phyloP scores from a whole-genome alignment of 306 rosid species.

The Quercus bicolor region DNA sequence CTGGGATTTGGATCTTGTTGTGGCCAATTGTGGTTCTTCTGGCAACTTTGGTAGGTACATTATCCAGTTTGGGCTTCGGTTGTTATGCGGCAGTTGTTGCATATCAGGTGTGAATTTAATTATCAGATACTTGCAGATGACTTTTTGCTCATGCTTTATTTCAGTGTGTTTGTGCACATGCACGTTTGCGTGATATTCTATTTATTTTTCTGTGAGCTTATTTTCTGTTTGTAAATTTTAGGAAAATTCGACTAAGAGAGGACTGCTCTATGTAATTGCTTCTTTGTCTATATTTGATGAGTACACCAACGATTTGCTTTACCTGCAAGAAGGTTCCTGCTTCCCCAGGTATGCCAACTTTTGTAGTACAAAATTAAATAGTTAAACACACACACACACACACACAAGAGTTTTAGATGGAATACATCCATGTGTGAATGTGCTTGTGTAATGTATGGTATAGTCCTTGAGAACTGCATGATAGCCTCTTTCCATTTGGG shows the following conservation, averaged over 20 bases:
- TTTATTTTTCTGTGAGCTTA: background rate
- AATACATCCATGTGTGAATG: background rate
- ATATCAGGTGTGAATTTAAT: conserved; percentile 1
- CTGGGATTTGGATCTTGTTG: conserved; percentile 17
- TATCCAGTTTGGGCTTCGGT: conserved; percentile 22
- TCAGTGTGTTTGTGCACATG: background rate
- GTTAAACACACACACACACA: background rate
- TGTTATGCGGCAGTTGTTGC: conserved; percentile 23
- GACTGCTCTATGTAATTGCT: conserved; percentile 25
- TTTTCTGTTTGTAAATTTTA: background rate
- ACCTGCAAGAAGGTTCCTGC: conserved; percentile 24
- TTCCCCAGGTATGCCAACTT: conserved; percentile 12
- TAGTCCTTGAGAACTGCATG: background rate
- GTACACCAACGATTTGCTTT: conserved; percentile 25
- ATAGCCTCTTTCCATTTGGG: background rate
- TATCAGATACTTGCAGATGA: background rate
- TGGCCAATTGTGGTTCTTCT: conserved; percentile 20
- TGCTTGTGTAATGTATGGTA: background rate
- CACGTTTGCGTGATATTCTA: background rate
- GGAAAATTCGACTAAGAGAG: conserved; percentile 16
- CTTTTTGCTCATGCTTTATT: background rate
- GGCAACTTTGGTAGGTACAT: conserved; percentile 1
- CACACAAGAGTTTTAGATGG: no score
- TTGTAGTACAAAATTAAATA: background rate
- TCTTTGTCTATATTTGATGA: conserved; percentile 20